Conservation (phyloP, 768 basidiomycete species). For the Termitomyces sp. region DNA sequence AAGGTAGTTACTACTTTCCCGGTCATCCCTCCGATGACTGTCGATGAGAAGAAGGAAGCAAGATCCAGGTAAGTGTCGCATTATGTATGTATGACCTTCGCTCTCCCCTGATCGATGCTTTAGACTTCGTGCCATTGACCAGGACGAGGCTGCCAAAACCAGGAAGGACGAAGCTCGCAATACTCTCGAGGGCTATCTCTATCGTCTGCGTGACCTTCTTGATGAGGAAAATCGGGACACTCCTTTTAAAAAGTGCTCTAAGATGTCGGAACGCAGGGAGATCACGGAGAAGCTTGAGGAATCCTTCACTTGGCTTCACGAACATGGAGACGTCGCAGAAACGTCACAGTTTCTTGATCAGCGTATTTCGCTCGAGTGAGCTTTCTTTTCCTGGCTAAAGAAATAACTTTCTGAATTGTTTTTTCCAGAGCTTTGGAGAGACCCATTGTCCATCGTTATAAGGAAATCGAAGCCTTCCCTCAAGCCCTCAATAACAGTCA, state of each 20-base stretch:
- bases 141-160: constrained; percentile 68
- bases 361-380: constrained; percentile 80
- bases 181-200: constrained; percentile 88
- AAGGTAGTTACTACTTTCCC: constrained; percentile 59
- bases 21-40: constrained; percentile 69
- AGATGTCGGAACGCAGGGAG: constrained; percentile 58
- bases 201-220: constrained; percentile 80
- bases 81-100: background rate
- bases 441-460: constrained; percentile 82
- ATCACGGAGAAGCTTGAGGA: constrained; percentile 66
- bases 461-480: constrained; percentile 84
- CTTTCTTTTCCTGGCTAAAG: constrained; percentile 11
- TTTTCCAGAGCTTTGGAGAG: constrained; percentile 60
- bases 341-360: constrained; percentile 71
- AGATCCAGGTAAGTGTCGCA: constrained; percentile 56
- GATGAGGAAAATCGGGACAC: constrained; percentile 57
- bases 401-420: constrained; percentile 1
- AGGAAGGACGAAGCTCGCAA: constrained; percentile 89
- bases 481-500: constrained; percentile 76
- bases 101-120: background rate
- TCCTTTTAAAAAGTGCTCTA: constrained; percentile 85
- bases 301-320: constrained; percentile 77
- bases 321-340: constrained; percentile 78
- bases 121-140: constrained; percentile 77
- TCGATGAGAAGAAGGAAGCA: constrained; percentile 68